phyloP scores from a whole-genome alignment of 805 yeast genomes.

The Ogataea allantospora region DNA sequence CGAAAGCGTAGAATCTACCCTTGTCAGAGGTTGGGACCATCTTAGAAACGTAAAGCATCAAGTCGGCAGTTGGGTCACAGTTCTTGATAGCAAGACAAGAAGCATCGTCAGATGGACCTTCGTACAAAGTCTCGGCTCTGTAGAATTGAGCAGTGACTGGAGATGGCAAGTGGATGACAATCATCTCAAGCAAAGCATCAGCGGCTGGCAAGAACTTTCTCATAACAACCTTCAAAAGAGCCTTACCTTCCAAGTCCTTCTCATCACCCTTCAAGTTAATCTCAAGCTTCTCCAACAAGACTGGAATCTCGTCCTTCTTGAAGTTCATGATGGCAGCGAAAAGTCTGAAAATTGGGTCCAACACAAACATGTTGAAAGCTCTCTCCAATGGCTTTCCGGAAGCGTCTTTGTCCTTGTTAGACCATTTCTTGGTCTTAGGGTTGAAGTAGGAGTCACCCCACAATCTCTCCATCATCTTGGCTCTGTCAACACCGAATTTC shows the following conservation, averaged over 20 bases:
- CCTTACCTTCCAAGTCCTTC: constrained; percentile 98
- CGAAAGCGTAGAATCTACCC: constrained; percentile 99
- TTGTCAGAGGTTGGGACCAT: constrained; percentile 99
- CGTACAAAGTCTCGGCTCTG: constrained; percentile 99
- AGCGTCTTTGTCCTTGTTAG: constrained; percentile 93
- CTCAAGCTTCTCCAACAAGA: constrained; percentile 90
- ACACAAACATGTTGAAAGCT: constrained; percentile 98
- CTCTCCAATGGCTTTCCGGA: constrained; percentile 95
- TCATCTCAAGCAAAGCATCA: constrained; percentile 98
- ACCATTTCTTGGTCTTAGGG: constrained; percentile 99
- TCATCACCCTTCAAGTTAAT: constrained; percentile 92
- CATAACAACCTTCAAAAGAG: constrained; percentile 97
- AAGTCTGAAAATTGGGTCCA: constrained; percentile 98
- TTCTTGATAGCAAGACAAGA: constrained; percentile 89
- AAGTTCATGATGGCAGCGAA: constrained; percentile 97
- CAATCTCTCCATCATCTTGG: constrained; percentile 97
- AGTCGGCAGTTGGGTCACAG: constrained; percentile 98
- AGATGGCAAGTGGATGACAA: constrained; percentile 96
- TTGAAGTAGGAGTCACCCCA: constrained; percentile 99
- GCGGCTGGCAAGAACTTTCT: constrained; percentile 99
- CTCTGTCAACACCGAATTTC: constrained; percentile 98
- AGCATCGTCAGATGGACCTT: constrained; percentile 96
- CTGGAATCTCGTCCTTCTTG: constrained; percentile 96
- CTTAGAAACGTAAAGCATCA: constrained; percentile 99
- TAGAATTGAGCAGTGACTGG: constrained; percentile 98